Conservation (phyloP, 768 basidiomycete genomes). For the Kwoniella mangroviensis region DNA sequence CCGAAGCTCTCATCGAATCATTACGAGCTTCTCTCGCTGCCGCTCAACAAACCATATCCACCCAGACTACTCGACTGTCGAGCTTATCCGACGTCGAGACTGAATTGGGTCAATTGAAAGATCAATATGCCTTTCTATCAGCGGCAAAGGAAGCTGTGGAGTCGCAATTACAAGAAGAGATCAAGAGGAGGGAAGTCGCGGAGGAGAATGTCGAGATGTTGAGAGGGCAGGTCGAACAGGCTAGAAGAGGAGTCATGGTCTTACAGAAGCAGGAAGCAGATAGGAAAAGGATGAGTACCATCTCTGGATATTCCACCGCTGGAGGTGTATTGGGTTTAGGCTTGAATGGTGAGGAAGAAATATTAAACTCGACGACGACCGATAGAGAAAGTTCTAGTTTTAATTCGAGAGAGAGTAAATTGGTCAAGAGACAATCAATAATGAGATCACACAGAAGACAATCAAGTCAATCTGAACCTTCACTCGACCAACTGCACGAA, state of each 20-base stretch:
- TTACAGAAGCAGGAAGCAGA: conserved; percentile 55
- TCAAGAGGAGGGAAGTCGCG: conserved; percentile 46
- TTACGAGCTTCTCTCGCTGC: conserved; percentile 37
- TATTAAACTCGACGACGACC: conserved; percentile 5
- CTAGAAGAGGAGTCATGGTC: conserved; percentile 49
- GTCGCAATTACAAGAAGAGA: conserved; percentile 47
- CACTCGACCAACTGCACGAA: conserved; percentile 5
- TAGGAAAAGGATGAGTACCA: conserved; percentile 34
- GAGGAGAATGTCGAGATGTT: conserved; percentile 54
- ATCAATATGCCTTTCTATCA: conserved; percentile 42
- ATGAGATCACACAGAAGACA: conserved; percentile 35
- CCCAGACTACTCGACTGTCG: conserved; percentile 34
- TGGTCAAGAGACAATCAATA: conserved; percentile 43
- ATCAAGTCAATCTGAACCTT: conserved; percentile 44
- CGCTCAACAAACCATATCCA: conserved; percentile 38
- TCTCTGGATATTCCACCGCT: conserved; percentile 24
- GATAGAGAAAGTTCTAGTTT: neutral
- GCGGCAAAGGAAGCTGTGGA: conserved; percentile 56
- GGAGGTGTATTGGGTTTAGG: conserved; percentile 27
- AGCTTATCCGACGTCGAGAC: conserved; percentile 37
- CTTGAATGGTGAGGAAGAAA: conserved; percentile 25
- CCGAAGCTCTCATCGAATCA: conserved; percentile 25
- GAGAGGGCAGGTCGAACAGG: conserved; percentile 52
- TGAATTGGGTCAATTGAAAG: conserved; percentile 39
- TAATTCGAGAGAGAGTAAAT: conserved; percentile 19